A percentile compares a stretch with the other conserved stretches of the same genome.
Evolutionary conservation across 2,329 filamentous ascomycete species (phyloP).

Genomic region (Colletotrichum endophyticum): DNA sequence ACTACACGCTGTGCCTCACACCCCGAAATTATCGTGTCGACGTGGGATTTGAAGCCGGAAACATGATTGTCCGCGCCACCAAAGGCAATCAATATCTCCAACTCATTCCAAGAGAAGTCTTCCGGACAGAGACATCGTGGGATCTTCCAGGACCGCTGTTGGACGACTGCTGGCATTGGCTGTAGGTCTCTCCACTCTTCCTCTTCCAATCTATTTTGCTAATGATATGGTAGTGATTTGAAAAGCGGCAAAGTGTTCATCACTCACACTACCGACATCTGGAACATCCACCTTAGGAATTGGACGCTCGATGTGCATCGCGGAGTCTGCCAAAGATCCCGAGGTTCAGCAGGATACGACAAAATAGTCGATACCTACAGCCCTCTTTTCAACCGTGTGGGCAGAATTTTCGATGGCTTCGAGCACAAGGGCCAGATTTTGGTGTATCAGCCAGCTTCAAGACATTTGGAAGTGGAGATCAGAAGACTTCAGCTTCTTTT

Average conservation of each 20-base stretch:
- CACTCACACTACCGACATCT: constrained; percentile 27
- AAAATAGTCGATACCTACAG: constrained; percentile 55
- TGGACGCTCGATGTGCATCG: constrained; percentile 38
- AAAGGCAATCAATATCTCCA: constrained; percentile 23
- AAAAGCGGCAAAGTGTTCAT: constrained; percentile 15
- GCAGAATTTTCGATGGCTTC: constrained; percentile 53
- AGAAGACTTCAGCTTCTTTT: constrained; percentile 60
- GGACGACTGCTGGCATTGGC: constrained; percentile 63
- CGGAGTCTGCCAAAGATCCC: constrained; percentile 21
- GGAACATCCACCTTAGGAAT: constrained; percentile 21
- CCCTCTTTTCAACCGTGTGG: constrained; percentile 39
- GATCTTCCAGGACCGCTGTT: constrained; percentile 59
- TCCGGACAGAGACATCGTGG: constrained; percentile 28
- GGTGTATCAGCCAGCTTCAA: constrained; percentile 45
- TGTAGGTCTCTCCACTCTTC: constrained; percentile 28
- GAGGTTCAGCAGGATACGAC: constrained; percentile 2
- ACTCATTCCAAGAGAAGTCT: constrained; percentile 35
- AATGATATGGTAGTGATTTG: constrained; percentile 37
- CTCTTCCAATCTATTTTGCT: background rate
- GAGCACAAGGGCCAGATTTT: constrained; percentile 47
- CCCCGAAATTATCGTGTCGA: constrained; percentile 52
- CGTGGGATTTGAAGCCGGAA: constrained; percentile 50
- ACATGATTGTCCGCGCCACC: constrained; percentile 48
- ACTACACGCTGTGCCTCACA: constrained; percentile 40
- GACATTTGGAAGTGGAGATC: constrained; percentile 50